Conservation (phyloP, 768 basidiomycete genomes). For the Fibroporia radiculosa region DNA sequence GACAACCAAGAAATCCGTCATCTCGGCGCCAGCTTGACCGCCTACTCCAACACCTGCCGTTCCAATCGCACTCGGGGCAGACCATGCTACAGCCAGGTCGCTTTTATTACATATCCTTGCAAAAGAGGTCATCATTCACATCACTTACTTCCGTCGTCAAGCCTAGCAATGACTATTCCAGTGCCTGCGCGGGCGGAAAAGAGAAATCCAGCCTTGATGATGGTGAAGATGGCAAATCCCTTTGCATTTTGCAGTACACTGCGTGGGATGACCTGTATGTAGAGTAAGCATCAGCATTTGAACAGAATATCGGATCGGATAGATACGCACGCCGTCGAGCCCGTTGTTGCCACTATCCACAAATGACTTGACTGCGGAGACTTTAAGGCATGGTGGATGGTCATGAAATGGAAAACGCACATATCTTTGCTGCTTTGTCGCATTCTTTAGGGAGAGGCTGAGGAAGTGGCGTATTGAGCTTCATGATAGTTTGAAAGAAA, state of each 20-base stretch:
- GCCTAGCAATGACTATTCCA: slow-evolving; percentile 81
- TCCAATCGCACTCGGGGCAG: slow-evolving; percentile 91
- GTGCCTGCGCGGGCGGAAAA: slow-evolving; percentile 78
- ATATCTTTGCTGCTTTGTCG: slow-evolving; percentile 80
- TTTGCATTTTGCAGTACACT: slow-evolving; percentile 47
- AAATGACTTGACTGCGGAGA: slow-evolving; percentile 66
- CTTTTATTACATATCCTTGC: no score
- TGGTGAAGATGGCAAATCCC: slow-evolving; percentile 88
- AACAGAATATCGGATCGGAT: background rate
- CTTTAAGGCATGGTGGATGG: slow-evolving; percentile 3
- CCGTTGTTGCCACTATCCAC: slow-evolving; percentile 76
- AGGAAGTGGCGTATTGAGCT: slow-evolving; percentile 42
- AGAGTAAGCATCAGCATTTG: background rate
- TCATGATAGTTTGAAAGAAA: slow-evolving; percentile 27
- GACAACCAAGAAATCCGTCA: slow-evolving; percentile 88
- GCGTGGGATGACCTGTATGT: slow-evolving; percentile 43
- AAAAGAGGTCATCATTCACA: no score
- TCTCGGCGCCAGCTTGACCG: slow-evolving; percentile 73
- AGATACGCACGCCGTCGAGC: slow-evolving; percentile 66
- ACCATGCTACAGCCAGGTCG: slow-evolving; percentile 59
- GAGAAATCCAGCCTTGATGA: slow-evolving; percentile 64
- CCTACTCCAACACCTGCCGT: slow-evolving; percentile 88
- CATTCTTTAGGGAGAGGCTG: slow-evolving; percentile 77
- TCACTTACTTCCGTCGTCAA: slow-evolving; percentile 71
- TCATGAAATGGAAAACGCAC: slow-evolving; percentile 33